Conservation (phyloP, 208 protist species). For the Eutreptiella sp. region DNA sequence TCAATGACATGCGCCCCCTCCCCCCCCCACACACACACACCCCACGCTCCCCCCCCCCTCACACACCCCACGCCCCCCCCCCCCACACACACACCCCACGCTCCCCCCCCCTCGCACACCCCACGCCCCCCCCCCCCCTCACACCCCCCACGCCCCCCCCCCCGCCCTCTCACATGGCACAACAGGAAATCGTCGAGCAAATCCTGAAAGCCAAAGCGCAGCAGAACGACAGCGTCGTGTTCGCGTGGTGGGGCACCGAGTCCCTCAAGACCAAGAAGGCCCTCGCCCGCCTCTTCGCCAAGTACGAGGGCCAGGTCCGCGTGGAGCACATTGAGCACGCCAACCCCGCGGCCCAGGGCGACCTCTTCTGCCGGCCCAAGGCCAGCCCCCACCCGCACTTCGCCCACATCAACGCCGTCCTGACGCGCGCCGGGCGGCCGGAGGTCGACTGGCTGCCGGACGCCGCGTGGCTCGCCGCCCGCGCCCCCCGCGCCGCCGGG, state of each 20-base stretch:
- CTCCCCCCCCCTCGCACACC: too few relatives aligned
- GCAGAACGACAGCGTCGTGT: constrained; percentile 7
- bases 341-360: constrained; percentile 22
- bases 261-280: constrained; percentile 3
- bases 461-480: not conserved
- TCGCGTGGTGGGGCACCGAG: constrained; percentile 26
- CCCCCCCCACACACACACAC: too few relatives aligned
- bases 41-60: too few relatives aligned
- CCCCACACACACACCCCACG: too few relatives aligned
- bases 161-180: too few relatives aligned
- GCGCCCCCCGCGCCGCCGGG: not conserved
- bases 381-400: constrained; percentile 1
- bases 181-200: constrained; percentile 14
- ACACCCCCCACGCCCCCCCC: too few relatives aligned
- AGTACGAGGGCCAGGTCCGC: not conserved
- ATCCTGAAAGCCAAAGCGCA: constrained; percentile 4
- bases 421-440: not conserved
- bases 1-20: too few relatives aligned
- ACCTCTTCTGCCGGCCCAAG: constrained; percentile 26
- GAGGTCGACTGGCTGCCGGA: constrained; percentile 26
- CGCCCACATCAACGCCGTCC: constrained; percentile 2
- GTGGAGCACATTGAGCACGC: constrained; percentile 12
- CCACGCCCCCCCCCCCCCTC: too few relatives aligned
- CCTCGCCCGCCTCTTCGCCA: not conserved
- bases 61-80: too few relatives aligned